Conservation (phyloP, 371 early-diverging fungal species). For the Mortierella sp. region DNA sequence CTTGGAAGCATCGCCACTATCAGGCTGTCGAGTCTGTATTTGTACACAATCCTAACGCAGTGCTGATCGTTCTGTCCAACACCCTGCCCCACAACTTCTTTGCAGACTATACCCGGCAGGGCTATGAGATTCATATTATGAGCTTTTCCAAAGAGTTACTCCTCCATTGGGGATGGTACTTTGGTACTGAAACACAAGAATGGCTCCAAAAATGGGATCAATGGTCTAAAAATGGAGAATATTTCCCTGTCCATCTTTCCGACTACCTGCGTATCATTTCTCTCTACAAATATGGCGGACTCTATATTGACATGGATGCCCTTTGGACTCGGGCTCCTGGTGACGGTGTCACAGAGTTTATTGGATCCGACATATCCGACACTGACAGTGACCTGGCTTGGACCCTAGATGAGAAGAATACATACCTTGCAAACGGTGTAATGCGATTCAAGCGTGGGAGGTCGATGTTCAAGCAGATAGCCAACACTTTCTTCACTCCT, state of each 20-base stretch:
- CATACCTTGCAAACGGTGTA: constrained; percentile 71
- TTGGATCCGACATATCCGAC: constrained; percentile 71
- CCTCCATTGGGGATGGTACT: constrained; percentile 70
- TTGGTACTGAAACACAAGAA: constrained; percentile 68
- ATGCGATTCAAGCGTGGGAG: constrained; percentile 76
- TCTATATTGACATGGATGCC: constrained; percentile 79
- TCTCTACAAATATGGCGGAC: constrained; percentile 76
- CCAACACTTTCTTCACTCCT: constrained; percentile 65
- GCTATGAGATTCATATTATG: constrained; percentile 70
- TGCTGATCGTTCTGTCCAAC: constrained; percentile 71
- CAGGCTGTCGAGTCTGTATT: constrained; percentile 71
- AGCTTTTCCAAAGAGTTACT: constrained; percentile 68
- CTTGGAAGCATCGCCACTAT: constrained; percentile 73
- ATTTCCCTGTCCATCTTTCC: constrained; percentile 71
- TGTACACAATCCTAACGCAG: constrained; percentile 72
- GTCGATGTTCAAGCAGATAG: constrained; percentile 71
- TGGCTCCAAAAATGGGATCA: constrained; percentile 71
- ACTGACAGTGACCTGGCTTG: constrained; percentile 63
- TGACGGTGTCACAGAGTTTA: constrained; percentile 67
- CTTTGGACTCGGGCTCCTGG: constrained; percentile 74
- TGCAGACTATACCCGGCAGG: constrained; percentile 64
- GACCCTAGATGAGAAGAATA: constrained; percentile 72
- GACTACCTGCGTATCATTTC: constrained; percentile 70
- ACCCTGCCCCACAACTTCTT: constrained; percentile 69
- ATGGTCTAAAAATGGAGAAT: constrained; percentile 62